Evolutionary conservation across 2,329 filamentous ascomycete genomes (phyloP), one percentile per base, ranked within the genome.

Genomic region (Dothidotthia symphoricarpi): DNA sequence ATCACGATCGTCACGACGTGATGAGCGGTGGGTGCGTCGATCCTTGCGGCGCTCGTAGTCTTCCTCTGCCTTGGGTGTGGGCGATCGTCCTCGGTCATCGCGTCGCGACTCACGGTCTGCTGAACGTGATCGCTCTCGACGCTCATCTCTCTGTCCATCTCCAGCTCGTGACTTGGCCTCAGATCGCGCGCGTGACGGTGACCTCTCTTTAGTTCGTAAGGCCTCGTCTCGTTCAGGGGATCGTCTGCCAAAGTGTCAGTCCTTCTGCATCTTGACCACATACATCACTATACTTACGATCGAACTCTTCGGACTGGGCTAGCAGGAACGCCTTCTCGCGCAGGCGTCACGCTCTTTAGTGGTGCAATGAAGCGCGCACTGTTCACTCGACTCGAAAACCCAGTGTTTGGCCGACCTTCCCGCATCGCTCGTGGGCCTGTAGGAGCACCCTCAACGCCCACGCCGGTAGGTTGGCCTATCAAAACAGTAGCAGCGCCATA

Each of bases 401-500:
- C 87, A 40, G 84, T 90, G 65, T 94, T 94, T 34, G 87, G 86
- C 9, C 89, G 74, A 19, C 89, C 88, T 67, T 93, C 85, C 47
- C 91, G 80, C 88, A 97, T 95, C 13, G 93, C 93, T 69, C 93
- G 90, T 31, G 93, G 93, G 8, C 90, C 93, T 37, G 86, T 95
- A 17, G 93, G 93, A 17, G 93, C 93, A 69, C 78, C 78, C 59
- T 72, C 73, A 35, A 81, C 77, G 25, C 77, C 78, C 76, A 88
- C 69, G 4, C 74, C 75, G 34, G 68, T 67, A 6, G 72, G 39
- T 28, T 55, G 53, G 16, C 63, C 63, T 32, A 56, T 65, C 31
- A 68, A 43, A 15, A 68, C 62, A 13, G 59, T 67, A 47, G 59
- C 62, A 31, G 55, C 63, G 17, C 62, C 64, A 53, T 66, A 64